Evolutionary conservation across 176 grass and related monocot genomes (phyloP), one percentile per base, ranked within the genome.

Genomic region (Hyparrhenia diplandra): DNA sequence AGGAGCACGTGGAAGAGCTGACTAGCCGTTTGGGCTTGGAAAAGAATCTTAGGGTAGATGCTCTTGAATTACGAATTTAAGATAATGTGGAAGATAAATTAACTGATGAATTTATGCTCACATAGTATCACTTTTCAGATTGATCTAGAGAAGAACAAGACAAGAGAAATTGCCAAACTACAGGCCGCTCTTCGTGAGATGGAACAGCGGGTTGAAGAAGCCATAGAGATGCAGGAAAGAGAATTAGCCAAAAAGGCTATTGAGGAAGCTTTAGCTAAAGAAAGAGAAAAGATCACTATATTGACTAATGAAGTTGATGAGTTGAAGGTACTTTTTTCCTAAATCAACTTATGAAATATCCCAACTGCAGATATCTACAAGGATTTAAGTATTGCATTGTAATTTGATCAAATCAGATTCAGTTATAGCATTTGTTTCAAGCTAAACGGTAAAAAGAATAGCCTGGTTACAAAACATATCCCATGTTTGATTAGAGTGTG

Each of bases 131-230:
- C 32, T 75, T 75, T 85, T 59, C 82, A 93, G 91, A 80, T 30
- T 83, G 88, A 93, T 77, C 55, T 90, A 71, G 91, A 93, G 85
- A 86, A 93, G 23, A 79, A 43, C 28, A 93, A 88, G 80, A 85
- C 82, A 82, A 74, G 62, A 54, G 91, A 93, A 88, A 90, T 85
- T 79, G 66, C 74, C 35, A 88, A 93, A 81, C 65, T 93, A 75
- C 88, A 87, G 49, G 85, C 82, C 16, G 65, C 81, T 35, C 83
- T 93, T 71, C 35, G 68, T 71, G 91, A 87, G 85, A 83, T 85
- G 88, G 87, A 93, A 41, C 85, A 79, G 20, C 74, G 72, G 17
- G 78, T 93, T 29, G 74, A 83, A 83, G 77, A 93, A 87, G 74
- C 85, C 47, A 90, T 60, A 67, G 70, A 79, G 34, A 79, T 83